Conservation (phyloP, 352 stramenopile species). For the Phytophthora palmivora region DNA sequence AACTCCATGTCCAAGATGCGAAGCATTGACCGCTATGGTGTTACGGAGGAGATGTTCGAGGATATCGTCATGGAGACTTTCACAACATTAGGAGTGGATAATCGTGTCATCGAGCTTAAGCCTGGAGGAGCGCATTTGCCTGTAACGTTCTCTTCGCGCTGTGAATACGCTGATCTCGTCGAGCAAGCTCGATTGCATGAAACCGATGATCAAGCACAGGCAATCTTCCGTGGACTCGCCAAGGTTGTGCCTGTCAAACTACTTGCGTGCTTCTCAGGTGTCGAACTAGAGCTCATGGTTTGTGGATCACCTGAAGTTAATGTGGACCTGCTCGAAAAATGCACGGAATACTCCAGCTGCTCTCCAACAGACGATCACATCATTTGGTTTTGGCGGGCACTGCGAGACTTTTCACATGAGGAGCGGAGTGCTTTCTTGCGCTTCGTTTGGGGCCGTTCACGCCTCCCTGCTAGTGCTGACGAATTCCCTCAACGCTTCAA, state of each 20-base stretch:
- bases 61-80: slow-evolving; percentile 93
- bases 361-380: slow-evolving; percentile 76
- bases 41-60: slow-evolving; percentile 89
- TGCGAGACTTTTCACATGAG: slow-evolving; percentile 82
- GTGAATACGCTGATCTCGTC: slow-evolving; percentile 84
- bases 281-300: slow-evolving; percentile 86
- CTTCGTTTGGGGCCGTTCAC: slow-evolving; percentile 93
- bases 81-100: slow-evolving; percentile 88
- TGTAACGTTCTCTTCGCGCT: slow-evolving; percentile 83
- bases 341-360: slow-evolving; percentile 91
- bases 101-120: slow-evolving; percentile 78
- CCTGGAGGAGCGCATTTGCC: slow-evolving; percentile 60
- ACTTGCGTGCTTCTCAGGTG: slow-evolving; percentile 80
- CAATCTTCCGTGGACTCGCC: slow-evolving; percentile 64
- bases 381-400: slow-evolving; percentile 87
- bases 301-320: slow-evolving; percentile 86
- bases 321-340: slow-evolving; percentile 77
- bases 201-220: slow-evolving; percentile 61
- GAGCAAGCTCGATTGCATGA: slow-evolving; percentile 84
- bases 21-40: slow-evolving; percentile 75
- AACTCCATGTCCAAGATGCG: slow-evolving; percentile 89
- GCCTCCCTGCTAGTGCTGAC: slow-evolving; percentile 78
- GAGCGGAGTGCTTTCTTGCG: slow-evolving; percentile 88
- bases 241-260: slow-evolving; percentile 81
- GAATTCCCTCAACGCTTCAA: slow-evolving; percentile 94